These are phyloP conservation scores for Silene latifolia DNA, from an alignment of 148 eudicot genomes.

Conservation along the genomic window DNA sequence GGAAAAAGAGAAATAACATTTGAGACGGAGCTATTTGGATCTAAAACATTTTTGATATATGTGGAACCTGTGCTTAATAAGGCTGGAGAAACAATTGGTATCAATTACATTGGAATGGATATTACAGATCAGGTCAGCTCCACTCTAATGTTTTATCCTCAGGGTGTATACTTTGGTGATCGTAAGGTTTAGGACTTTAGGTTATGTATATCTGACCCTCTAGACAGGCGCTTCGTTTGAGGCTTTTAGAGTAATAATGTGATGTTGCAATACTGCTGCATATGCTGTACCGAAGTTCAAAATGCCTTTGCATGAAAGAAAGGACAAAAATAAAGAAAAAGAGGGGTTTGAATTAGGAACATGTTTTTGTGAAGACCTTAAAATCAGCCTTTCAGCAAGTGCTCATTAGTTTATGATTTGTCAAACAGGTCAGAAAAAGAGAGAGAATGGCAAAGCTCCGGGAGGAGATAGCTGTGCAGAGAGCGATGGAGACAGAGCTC, in stretches of 20 bases:
- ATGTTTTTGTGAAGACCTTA: too few species aligned
- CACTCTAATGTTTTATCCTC: slow-evolving; percentile 8
- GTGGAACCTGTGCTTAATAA: slow-evolving; percentile 89
- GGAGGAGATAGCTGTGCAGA: slow-evolving; percentile 92
- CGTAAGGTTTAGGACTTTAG: too few species aligned
- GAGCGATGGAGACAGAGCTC: slow-evolving; percentile 91
- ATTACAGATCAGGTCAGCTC: slow-evolving; percentile 83
- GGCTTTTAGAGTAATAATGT: too few species aligned
- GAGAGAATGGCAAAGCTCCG: slow-evolving; percentile 89
- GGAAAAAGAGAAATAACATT: slow-evolving; percentile 92
- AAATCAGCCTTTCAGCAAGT: too few species aligned
- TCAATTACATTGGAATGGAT: slow-evolving; percentile 94
- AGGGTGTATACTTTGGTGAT: too few species aligned
- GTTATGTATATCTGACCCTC: too few species aligned
- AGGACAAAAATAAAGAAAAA: too few species aligned
- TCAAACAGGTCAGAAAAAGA: slow-evolving; percentile 69
- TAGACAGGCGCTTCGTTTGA: too few species aligned
- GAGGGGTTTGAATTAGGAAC: too few species aligned
- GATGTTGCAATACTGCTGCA: too few species aligned
- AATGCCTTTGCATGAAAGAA: too few species aligned
- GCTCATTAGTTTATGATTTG: not conserved
- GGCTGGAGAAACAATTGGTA: slow-evolving; percentile 86
- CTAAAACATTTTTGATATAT: slow-evolving; percentile 79
- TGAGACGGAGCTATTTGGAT: slow-evolving; percentile 77
- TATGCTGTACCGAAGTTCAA: too few species aligned